phyloP scores from a whole-genome alignment of 257 asterid species.

The Asclepias syriaca region DNA sequence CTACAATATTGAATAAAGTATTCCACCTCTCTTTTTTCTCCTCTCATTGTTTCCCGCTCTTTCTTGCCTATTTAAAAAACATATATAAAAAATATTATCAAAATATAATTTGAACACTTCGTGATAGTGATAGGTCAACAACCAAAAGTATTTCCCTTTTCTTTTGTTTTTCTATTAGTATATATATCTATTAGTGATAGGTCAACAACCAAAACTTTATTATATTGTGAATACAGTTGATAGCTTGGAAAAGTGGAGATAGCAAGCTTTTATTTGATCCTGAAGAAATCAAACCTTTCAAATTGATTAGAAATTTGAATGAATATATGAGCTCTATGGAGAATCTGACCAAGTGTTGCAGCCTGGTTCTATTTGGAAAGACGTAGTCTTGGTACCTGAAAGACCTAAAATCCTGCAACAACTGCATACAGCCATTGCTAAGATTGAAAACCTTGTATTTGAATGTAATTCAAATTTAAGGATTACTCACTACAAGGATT shows the following conservation, averaged over 20 bases:
- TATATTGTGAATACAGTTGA: conserved; percentile 42
- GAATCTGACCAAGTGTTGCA: conserved; percentile 27
- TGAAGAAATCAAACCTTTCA: conserved; percentile 57
- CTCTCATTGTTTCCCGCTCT: too few species aligned
- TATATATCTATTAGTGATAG: too few species aligned
- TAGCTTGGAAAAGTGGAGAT: conserved; percentile 89
- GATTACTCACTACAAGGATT: background rate
- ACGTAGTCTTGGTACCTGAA: conserved; percentile 42
- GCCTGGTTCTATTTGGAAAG: conserved; percentile 63
- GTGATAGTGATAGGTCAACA: too few species aligned
- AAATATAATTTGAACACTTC: too few species aligned
- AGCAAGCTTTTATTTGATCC: conserved; percentile 62
- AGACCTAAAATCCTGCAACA: conserved; percentile 51
- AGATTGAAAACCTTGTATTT: conserved; percentile 33
- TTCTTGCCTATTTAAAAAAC: too few species aligned
- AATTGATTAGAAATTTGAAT: conserved; percentile 50
- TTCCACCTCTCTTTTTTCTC: too few species aligned
- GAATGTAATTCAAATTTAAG: background rate
- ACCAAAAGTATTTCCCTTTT: too few species aligned
- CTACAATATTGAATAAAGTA: too few species aligned
- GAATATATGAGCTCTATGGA: conserved; percentile 58
- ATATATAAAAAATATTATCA: too few species aligned
- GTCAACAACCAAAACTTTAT: too few species aligned
- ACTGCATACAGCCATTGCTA: conserved; percentile 42
- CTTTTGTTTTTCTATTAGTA: too few species aligned